phyloP scores from a whole-genome alignment of 176 grass and related monocot genomes.

The Musa beccarii region DNA sequence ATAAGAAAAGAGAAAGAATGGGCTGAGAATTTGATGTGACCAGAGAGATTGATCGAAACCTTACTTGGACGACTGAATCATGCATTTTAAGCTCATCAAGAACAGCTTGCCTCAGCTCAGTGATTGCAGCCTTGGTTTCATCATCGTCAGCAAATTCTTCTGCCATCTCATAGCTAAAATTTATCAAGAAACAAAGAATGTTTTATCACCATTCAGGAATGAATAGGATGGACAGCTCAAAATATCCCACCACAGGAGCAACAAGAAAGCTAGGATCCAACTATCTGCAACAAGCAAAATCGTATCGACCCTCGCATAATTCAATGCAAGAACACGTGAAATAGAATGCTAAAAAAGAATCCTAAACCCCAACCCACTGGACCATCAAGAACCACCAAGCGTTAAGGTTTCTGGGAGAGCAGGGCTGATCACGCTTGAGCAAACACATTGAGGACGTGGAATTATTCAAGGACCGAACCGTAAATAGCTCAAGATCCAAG shows the following conservation, averaged over 20 bases:
- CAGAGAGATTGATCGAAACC: neutral
- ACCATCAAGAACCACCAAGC: too few relatives aligned
- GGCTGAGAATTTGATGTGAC: neutral
- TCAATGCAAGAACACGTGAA: too few relatives aligned
- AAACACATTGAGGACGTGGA: too few relatives aligned
- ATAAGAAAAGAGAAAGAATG: neutral
- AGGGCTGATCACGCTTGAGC: too few relatives aligned
- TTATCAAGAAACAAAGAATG: neutral
- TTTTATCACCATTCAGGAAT: neutral
- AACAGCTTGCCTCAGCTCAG: conserved; percentile 43
- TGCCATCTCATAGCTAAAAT: conserved; percentile 84
- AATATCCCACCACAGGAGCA: neutral
- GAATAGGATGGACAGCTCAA: neutral
- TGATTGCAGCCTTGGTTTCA: conserved; percentile 70
- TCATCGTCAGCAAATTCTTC: conserved; percentile 91
- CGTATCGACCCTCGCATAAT: neutral
- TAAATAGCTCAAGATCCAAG: neutral
- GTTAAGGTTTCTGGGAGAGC: too few relatives aligned
- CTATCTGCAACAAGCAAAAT: neutral
- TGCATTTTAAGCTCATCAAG: conserved; percentile 75
- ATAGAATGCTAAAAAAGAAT: too few relatives aligned
- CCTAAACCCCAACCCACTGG: too few relatives aligned
- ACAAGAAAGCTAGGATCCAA: neutral
- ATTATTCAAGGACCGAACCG: neutral
- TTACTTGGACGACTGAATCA: conserved; percentile 58